Evolutionary conservation across 345 rosid genomes (phyloP), one percentile per base, ranked within the genome.

Genomic region (Draba incana): DNA sequence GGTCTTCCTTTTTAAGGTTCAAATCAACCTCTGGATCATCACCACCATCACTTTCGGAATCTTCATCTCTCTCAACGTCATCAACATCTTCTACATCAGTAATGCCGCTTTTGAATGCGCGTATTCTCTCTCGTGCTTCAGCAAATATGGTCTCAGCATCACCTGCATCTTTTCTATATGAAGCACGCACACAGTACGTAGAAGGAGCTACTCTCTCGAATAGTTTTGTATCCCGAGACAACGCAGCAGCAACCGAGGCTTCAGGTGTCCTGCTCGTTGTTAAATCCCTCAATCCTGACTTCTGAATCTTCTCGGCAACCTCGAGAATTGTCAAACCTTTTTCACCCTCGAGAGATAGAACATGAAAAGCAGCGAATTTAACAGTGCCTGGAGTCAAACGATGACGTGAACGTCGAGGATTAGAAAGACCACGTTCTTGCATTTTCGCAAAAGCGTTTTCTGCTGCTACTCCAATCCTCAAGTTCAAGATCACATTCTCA

Each of bases 181-280:
- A 52, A 60, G 86, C 57, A 68, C 86, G 92, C n/a, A 92, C 90
- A 79, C 96, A 92, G 56, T 92, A 92, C 2, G 94, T 92, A 41
- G 96, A 92, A 41, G 98, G 98, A 79, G 98, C 98, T 45, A 84
- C 87, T 77, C 98, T 87, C 84, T 89, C 94, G 42, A 92, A 92
- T 48, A 92, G 89, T 76, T 92, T 92, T 51, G 94, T 76, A 75
- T 92, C 96, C 39, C 98, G 87, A 33, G 98, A 89, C 84, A 92
- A 76, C 14, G 98, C 96, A 83, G 94, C 98, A 76, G 94, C 83
- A 68, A 92, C 85, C 9, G 96, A 92, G 44, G 98, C 96, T 85
- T 92, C 96, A n/a, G 96, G 98, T 46, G 94, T 92, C 84, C 85
- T 89, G 81, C 98, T 92, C 2, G 94, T 84, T 13, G 94, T 82